These are phyloP conservation scores for Parietichytrium sp. DNA, from an alignment of 108 stramenopile genomes.

Conservation along the genomic window DNA sequence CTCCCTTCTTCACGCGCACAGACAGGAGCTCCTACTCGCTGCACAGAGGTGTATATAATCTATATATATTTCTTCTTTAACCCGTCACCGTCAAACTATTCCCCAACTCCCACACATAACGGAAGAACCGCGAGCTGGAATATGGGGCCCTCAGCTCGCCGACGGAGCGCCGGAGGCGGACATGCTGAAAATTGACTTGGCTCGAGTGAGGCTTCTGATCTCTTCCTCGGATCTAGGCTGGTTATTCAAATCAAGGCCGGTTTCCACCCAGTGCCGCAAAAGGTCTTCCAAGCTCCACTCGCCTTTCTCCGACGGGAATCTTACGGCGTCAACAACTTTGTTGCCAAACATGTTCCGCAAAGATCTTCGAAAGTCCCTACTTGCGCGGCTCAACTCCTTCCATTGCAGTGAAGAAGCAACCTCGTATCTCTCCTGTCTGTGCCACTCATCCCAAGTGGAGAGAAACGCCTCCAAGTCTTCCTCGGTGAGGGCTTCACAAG, in stretches of 20 bases:
- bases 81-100: too few relatives aligned
- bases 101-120: too few relatives aligned
- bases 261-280: slow-evolving; percentile 11
- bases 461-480: slow-evolving; percentile 5
- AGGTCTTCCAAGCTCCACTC: slow-evolving; percentile 4
- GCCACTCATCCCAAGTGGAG: background rate
- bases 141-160: too few relatives aligned
- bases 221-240: background rate
- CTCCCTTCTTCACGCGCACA: too few relatives aligned
- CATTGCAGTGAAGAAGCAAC: background rate
- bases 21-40: too few relatives aligned
- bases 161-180: too few relatives aligned
- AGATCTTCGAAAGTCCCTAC: background rate
- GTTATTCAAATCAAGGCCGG: slow-evolving; percentile 25
- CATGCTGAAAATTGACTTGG: too few relatives aligned
- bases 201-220: too few relatives aligned
- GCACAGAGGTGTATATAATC: too few relatives aligned
- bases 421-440: background rate
- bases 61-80: too few relatives aligned
- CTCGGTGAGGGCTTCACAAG: background rate
- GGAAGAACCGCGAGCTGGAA: too few relatives aligned
- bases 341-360: background rate
- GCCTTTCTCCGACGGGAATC: background rate
- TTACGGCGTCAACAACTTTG: background rate
- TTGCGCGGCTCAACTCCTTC: background rate